These are phyloP conservation scores for Diaporthe sp. DNA, from an alignment of 2,329 filamentous ascomycete species.

Conservation along the genomic window DNA sequence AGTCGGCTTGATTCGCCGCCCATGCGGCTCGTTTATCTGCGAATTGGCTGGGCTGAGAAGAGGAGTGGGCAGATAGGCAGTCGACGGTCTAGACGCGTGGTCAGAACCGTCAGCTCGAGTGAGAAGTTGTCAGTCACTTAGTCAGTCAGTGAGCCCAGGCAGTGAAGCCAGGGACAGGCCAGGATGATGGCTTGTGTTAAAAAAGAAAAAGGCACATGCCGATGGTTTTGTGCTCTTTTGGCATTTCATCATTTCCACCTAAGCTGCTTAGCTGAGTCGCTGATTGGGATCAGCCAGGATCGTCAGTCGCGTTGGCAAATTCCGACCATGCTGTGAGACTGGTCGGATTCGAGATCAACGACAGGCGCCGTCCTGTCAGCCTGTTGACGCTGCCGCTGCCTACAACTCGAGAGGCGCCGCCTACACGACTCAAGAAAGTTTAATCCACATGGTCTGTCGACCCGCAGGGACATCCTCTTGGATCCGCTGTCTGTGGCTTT, in stretches of 20 bases:
- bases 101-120: background rate
- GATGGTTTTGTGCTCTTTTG: background rate
- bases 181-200: background rate
- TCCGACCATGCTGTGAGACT: conserved; percentile 14
- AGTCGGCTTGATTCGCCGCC: conserved; percentile 19
- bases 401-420: background rate
- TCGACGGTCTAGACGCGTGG: background rate
- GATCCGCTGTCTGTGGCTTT: background rate
- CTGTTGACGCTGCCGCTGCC: background rate
- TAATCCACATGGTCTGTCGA: background rate
- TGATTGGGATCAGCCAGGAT: conserved; percentile 27
- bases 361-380: background rate
- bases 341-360: background rate
- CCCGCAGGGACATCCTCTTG: conserved; percentile 3
- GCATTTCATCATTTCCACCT: conserved; percentile 22
- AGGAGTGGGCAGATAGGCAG: background rate
- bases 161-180: background rate
- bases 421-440: conserved; percentile 5
- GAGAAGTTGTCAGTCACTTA: background rate
- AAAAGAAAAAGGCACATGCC: background rate
- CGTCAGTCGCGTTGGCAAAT: conserved; percentile 17
- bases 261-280: background rate
- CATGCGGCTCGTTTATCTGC: conserved; percentile 4
- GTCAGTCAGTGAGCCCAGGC: background rate
- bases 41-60: background rate